Evolutionary conservation across 2,329 filamentous ascomycete genomes (phyloP).

Genomic region (Diplocarpon rosae): DNA sequence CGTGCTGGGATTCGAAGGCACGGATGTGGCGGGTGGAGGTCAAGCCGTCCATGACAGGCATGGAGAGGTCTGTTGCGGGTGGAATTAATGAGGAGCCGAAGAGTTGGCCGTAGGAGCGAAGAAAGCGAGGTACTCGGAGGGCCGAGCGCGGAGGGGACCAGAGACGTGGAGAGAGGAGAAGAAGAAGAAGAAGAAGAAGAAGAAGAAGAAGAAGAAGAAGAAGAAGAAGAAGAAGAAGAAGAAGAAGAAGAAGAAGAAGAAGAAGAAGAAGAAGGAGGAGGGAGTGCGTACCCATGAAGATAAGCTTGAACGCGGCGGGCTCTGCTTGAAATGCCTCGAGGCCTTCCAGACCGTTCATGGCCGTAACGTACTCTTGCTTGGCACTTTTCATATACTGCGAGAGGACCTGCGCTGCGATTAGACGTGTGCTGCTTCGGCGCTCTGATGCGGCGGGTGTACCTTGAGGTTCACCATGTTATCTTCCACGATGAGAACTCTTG

Average conservation of each 20-base stretch:
- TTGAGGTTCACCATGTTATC: constrained; percentile 31
- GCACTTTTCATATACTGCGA: constrained; percentile 18
- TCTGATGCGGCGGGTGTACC: constrained; percentile 3
- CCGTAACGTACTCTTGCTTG: constrained; percentile 25
- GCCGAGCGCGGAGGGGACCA: too few relatives aligned
- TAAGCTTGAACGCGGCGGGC: constrained; percentile 17
- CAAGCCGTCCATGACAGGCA: constrained; percentile 43
- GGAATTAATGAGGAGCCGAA: too few relatives aligned
- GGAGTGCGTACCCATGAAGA: constrained; percentile 26
- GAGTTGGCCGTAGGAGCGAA: too few relatives aligned
- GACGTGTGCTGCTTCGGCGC: not conserved
- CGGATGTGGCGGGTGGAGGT: constrained; percentile 37
- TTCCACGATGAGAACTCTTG: constrained; percentile 29
- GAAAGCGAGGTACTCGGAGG: too few relatives aligned
- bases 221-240: not conserved
- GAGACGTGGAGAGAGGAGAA: too few relatives aligned
- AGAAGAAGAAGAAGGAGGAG: not conserved
- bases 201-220: not conserved
- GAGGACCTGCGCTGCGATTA: constrained; percentile 11
- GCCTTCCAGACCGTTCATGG: constrained; percentile 36
- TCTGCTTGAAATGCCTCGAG: constrained; percentile 26
- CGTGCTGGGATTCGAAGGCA: constrained; percentile 32
- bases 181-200: not conserved
- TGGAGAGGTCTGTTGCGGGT: constrained; percentile 36
- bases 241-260: not conserved